phyloP scores from a whole-genome alignment of 441 rosid genomes.

The Gossypium aridum region DNA sequence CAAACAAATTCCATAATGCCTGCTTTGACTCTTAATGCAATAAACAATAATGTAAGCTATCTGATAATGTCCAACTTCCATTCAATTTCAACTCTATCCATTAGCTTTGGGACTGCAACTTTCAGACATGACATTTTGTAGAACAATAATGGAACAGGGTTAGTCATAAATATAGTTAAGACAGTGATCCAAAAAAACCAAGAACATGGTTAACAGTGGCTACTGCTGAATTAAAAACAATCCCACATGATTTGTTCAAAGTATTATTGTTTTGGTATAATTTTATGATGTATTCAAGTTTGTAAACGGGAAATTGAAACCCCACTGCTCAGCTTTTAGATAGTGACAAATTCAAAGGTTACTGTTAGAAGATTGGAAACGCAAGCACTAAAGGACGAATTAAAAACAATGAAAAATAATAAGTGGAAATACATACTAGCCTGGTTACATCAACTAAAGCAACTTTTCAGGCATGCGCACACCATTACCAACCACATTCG shows the following conservation, averaged over 20 bases:
- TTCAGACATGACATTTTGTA: background rate
- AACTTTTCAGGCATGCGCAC: background rate
- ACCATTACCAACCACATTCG: background rate
- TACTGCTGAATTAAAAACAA: background rate
- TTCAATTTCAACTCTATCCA: background rate
- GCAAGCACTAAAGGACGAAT: constrained; percentile 5
- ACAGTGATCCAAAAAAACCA: constrained; percentile 3
- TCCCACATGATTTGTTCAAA: constrained; percentile 20
- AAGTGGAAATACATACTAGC: background rate
- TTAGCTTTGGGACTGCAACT: background rate
- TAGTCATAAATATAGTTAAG: constrained; percentile 3
- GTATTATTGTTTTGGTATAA: background rate
- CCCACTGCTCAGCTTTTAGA: background rate
- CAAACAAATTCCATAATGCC: too few species aligned
- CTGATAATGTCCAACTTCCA: background rate
- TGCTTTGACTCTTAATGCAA: too few species aligned
- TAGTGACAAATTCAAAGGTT: background rate
- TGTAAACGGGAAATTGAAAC: background rate
- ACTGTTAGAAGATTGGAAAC: constrained; percentile 11
- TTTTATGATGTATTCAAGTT: background rate
- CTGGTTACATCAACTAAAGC: background rate
- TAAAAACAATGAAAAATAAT: background rate
- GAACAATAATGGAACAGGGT: background rate
- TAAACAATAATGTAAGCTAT: background rate
- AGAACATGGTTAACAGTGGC: background rate